Evolutionary conservation across 208 protist genomes (phyloP).

Genomic region (Sergeia podlipaevii): DNA sequence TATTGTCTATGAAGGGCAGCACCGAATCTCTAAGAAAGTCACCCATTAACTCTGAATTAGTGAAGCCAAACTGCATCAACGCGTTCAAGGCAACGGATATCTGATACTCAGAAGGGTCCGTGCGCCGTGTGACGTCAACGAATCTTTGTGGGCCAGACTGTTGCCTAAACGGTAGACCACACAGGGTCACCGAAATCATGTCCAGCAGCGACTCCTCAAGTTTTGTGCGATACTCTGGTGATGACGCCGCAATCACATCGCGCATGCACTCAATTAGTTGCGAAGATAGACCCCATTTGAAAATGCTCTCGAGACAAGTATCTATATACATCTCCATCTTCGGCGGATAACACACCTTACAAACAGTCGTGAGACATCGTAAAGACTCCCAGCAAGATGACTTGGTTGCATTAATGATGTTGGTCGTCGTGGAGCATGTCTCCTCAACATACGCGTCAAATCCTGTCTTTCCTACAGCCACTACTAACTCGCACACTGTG

Average conservation of each 20-base stretch:
- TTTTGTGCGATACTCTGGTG: slow-evolving; percentile 47
- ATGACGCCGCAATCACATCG: slow-evolving; percentile 66
- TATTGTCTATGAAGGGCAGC: slow-evolving; percentile 82
- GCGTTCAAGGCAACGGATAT: slow-evolving; percentile 80
- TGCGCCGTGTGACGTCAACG: slow-evolving; percentile 12
- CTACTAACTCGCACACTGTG: slow-evolving; percentile 77
- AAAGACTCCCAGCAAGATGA: slow-evolving; percentile 78
- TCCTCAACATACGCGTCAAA: slow-evolving; percentile 66
- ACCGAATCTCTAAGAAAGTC: slow-evolving; percentile 86
- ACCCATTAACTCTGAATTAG: slow-evolving; percentile 85
- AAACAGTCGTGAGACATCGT: slow-evolving; percentile 41
- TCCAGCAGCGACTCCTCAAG: slow-evolving; percentile 81
- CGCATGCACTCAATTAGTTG: slow-evolving; percentile 82
- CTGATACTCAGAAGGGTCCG: slow-evolving; percentile 55
- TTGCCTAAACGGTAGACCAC: slow-evolving; percentile 79
- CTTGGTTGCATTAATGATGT: slow-evolving; percentile 44
- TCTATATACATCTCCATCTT: slow-evolving; percentile 78
- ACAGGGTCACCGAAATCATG: slow-evolving; percentile 89
- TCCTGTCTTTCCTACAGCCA: slow-evolving; percentile 48
- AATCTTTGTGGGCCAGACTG: slow-evolving; percentile 21
- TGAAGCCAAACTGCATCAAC: slow-evolving; percentile 85
- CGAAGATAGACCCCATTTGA: slow-evolving; percentile 78
- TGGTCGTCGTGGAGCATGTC: slow-evolving; percentile 42
- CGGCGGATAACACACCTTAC: slow-evolving; percentile 38
- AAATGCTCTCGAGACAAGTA: slow-evolving; percentile 70